These are phyloP conservation scores for Colletotrichum caudatum DNA, from an alignment of 2,329 filamentous ascomycete species.

Conservation along the genomic window DNA sequence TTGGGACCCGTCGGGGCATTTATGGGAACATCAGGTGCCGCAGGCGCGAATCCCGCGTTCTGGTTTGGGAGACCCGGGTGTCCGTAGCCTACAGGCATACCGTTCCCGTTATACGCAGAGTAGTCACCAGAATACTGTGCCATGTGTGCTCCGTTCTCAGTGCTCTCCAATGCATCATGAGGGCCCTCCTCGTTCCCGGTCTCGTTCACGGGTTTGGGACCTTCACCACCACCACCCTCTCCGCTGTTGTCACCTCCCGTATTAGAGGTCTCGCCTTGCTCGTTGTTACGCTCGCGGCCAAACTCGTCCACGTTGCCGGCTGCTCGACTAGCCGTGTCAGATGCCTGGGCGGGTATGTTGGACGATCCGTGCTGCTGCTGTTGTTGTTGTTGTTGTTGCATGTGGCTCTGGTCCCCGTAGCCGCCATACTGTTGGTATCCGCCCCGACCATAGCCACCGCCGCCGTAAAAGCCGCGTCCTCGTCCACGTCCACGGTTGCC, in stretches of 20 bases:
- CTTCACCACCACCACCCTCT: constrained; percentile 19
- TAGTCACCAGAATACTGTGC: constrained; percentile 46
- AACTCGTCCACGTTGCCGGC: constrained; percentile 55
- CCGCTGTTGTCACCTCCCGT: constrained; percentile 24
- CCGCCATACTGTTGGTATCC: constrained; percentile 61
- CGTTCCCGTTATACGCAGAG: constrained; percentile 49
- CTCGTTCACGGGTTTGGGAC: constrained; percentile 35
- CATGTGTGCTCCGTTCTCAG: constrained; percentile 45
- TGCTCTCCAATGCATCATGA: constrained; percentile 45
- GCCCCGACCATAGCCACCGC: constrained; percentile 67
- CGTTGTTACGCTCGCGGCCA: constrained; percentile 49
- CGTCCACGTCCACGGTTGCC: constrained; percentile 75
- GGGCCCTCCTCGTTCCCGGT: constrained; percentile 45
- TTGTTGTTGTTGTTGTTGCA: constrained; percentile 26
- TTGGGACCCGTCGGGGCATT: constrained; percentile 92
- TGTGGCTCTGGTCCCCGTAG: constrained; percentile 52
- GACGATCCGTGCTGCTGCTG: constrained; percentile 31
- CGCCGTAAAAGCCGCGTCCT: constrained; percentile 70
- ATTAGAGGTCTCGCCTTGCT: constrained; percentile 31
- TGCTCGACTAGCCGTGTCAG: constrained; percentile 43
- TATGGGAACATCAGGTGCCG: constrained; percentile 62
- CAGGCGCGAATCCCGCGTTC: constrained; percentile 48
- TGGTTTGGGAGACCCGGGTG: constrained; percentile 33
- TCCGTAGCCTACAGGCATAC: constrained; percentile 43
- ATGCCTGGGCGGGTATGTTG: constrained; percentile 41